These are phyloP conservation scores for Neocucurbitaria cava DNA, from an alignment of 2,329 filamentous ascomycete species.

Conservation along the genomic window DNA sequence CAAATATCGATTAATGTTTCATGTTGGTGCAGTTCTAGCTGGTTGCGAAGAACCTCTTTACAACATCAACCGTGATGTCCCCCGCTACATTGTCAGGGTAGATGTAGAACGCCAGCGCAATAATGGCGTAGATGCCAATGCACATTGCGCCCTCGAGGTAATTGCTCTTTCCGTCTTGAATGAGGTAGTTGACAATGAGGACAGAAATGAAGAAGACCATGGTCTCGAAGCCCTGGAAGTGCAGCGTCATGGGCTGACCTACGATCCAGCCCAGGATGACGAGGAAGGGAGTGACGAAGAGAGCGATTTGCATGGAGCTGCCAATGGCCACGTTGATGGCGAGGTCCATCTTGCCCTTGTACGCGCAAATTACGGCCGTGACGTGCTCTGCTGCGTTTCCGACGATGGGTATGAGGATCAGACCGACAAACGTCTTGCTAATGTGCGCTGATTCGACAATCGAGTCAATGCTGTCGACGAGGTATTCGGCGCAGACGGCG, in stretches of 20 bases:
- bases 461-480: slow-evolving; percentile 62
- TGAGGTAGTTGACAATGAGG: slow-evolving; percentile 87
- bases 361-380: slow-evolving; percentile 61
- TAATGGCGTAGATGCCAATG: slow-evolving; percentile 63
- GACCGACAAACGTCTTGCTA: slow-evolving; percentile 64
- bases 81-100: slow-evolving; percentile 61
- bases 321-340: slow-evolving; percentile 64
- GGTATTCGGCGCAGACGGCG: slow-evolving; percentile 60
- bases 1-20: too few species aligned
- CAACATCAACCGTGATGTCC: slow-evolving; percentile 35
- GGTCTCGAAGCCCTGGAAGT: slow-evolving; percentile 89
- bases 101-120: slow-evolving; percentile 66
- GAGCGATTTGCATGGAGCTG: slow-evolving; percentile 62
- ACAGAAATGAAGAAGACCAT: slow-evolving; percentile 84
- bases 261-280: slow-evolving; percentile 65
- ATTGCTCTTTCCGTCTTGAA: slow-evolving; percentile 84
- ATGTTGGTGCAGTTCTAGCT: slow-evolving; percentile 3
- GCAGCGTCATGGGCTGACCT: slow-evolving; percentile 66
- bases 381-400: slow-evolving; percentile 65
- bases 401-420: slow-evolving; percentile 64
- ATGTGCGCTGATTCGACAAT: slow-evolving; percentile 61
- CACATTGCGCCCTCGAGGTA: slow-evolving; percentile 80
- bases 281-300: slow-evolving; percentile 65
- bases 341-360: slow-evolving; percentile 65
- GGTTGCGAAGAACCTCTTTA: slow-evolving; percentile 36